Evolutionary conservation across 176 grass and related monocot species (phyloP), one percentile per base, ranked within the genome.

Genomic region (Oryza longistaminata): DNA sequence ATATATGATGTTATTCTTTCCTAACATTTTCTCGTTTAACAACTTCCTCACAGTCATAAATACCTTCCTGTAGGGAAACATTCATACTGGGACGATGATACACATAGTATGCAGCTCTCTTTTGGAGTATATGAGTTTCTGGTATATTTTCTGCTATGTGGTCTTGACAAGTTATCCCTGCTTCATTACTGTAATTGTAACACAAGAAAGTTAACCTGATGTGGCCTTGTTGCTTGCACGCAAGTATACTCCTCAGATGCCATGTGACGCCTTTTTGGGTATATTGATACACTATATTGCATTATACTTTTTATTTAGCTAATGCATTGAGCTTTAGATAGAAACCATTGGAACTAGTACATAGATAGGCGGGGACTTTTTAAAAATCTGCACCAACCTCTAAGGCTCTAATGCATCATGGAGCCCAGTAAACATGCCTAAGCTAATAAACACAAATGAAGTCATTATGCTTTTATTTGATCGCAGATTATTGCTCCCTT

Each of bases 91-190:
- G 93, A 95, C 68, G 93, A 95, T 85, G 88, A 95, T 85, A 92
- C 91, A 70, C 96, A 98, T 77, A 90, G 76, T 71, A 90, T 91
- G 84, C 93, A 98, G 75, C 75, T 93, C 64, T 95, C 91, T 50
- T 98, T 95, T 83, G 93, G 93, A 83, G 93, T 98, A 39, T 78
- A 89, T 76, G 91, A 95, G 67, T 98, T 95, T 94, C 48, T 95
- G 89, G 96, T 98, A 92, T 61, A 37, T 44, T 53, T 75, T 88
- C 19, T 22, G 8, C 7, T 22, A 9, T 61, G 1, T 22, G 21
- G 2, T 9, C 8, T 61, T 3, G 2, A 22, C 55, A 61, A 61
- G 0, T 61, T 62, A 24, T 24, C 58, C 58, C n/a, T 9, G 55
- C 19, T 62, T 62, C 58, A 24, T 22, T 62, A 62, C 24, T 62